Evolutionary conservation across 495 filamentous ascomycete genomes (phyloP), one percentile per base, ranked within the genome.

Genomic region (Neurospora pannonica): DNA sequence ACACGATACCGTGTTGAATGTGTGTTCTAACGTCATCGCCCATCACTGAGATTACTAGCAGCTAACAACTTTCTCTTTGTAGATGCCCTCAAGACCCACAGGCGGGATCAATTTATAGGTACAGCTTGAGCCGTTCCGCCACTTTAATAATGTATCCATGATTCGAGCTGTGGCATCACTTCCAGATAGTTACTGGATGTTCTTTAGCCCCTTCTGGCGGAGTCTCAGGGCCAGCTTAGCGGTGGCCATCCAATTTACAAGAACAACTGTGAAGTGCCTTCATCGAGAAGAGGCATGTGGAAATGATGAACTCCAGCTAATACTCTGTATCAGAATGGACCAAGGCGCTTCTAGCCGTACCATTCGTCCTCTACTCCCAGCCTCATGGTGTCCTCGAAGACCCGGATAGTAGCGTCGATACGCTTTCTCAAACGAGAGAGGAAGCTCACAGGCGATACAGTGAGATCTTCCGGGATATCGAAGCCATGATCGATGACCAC

Each of bases 281-380:
- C 1, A 3, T 34, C 28, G 28, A 67, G 13, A 67, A 36, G 54
- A 67, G 31, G 10, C 54, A 67, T 28, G 31, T 19, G 28, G 6
- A 67, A 67, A 19, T 34, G 15, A 34, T 19, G 28, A 8, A 67
- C 15, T 34, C 28, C 13, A 3, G 54, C 54, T 67, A 36, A 67
- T 15, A 67, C 15, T 19, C 28, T 10, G 2, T 67, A 31, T 36
- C 28, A 89, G 89, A 90, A 85, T 91, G 86, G 85, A 86, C 87
- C 80, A 88, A 97, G 85, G 96, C 94, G 38, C 87, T 99, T 1
- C 86, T 99, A 4, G 97, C 97, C 1, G 95, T 98, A 0, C 97
- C 97, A 0, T 99, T 99, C 79, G 95, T 99, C 70, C 89, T 99
- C 70, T 94, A 97, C 81, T 97, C 94, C 13, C 94, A 98, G 81